Conservation (phyloP, 176 grass and related monocot species). For the Oryza australiensis region DNA sequence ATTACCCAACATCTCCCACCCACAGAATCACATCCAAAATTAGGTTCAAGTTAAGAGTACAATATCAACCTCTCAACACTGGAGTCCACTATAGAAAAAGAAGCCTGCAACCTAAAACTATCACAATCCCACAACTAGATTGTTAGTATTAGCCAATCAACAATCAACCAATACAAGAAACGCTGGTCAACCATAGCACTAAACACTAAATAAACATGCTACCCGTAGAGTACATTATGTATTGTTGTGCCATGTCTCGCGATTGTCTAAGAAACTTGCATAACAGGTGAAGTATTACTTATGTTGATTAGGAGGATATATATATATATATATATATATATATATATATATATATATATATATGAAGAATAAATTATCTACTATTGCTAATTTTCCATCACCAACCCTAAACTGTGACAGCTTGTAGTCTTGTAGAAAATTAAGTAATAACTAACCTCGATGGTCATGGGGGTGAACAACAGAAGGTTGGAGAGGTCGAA, state of each 20-base stretch:
- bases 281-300: too few species aligned
- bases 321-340: too few species aligned
- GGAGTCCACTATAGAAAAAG: neutral
- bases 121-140: neutral
- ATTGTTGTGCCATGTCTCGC: too few species aligned
- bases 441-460: slow-evolving; percentile 55
- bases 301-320: neutral
- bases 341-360: neutral
- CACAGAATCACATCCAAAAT: slow-evolving; percentile 26
- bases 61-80: neutral
- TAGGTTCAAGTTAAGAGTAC: neutral
- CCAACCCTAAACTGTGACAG: neutral
- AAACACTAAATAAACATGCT: neutral
- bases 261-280: too few species aligned
- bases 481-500: slow-evolving; percentile 92
- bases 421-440: neutral
- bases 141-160: neutral
- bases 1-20: neutral
- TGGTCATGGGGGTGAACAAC: slow-evolving; percentile 95
- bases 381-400: neutral
- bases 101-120: neutral
- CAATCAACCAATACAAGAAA: neutral
- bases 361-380: neutral
- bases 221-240: too few species aligned
- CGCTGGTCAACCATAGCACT: neutral